These are phyloP conservation scores for Physaria fendleri DNA, from an alignment of 345 rosid genomes.

Conservation along the genomic window DNA sequence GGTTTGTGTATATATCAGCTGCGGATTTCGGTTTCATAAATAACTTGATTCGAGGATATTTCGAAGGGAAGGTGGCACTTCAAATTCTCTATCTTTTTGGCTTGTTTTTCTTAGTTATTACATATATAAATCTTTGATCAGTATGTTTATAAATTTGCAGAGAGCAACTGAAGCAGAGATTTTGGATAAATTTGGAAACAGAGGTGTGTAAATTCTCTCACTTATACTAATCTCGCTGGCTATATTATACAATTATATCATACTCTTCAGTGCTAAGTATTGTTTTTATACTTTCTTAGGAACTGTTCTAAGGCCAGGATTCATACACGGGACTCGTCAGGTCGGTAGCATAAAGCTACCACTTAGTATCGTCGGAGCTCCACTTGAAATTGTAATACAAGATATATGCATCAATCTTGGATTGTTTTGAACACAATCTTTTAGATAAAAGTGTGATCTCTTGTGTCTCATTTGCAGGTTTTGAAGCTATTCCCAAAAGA, in stretches of 20 bases:
- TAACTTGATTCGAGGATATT: conserved; percentile 44
- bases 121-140: not conserved
- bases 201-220: conserved; percentile 33
- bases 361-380: conserved; percentile 53
- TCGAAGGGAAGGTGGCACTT: conserved; percentile 53
- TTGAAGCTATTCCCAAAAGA: conserved; percentile 40
- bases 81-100: not conserved
- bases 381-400: conserved; percentile 46
- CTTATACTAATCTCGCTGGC: not conserved
- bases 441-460: not conserved
- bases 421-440: not conserved
- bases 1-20: too few relatives aligned
- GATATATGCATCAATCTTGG: not conserved
- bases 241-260: not conserved
- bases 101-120: not conserved
- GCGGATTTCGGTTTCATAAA: conserved; percentile 55
- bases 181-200: conserved; percentile 31
- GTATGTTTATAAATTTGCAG: conserved; percentile 25
- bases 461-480: conserved; percentile 30
- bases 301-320: conserved; percentile 54
- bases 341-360: conserved; percentile 46
- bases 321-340: conserved; percentile 53
- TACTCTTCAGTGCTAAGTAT: not conserved
- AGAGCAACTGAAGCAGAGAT: conserved; percentile 56
- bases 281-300: conserved; percentile 26